Evolutionary conservation across 345 rosid species (phyloP).

Genomic region (Corymbia maculata): DNA sequence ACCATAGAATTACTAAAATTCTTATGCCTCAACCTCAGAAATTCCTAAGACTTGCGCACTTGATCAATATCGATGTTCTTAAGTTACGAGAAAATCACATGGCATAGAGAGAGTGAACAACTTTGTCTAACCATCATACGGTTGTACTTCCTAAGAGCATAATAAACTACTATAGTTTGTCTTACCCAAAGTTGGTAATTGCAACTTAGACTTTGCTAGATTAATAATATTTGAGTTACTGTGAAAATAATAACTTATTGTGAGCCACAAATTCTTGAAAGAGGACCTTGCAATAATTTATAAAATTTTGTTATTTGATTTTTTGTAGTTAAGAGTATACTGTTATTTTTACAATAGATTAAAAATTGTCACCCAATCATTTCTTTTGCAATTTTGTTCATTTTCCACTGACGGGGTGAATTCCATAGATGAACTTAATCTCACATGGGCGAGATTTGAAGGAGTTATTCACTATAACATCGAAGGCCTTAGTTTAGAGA

Average conservation of each 20-base stretch:
- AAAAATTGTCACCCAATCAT: too few relatives aligned
- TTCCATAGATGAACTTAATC: neutral
- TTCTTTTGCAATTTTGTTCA: neutral
- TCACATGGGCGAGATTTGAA: neutral
- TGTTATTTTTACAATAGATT: too few relatives aligned
- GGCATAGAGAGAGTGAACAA: too few relatives aligned
- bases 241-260: too few relatives aligned
- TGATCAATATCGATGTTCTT: neutral
- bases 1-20: neutral
- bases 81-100: neutral
- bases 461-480: neutral
- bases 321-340: too few relatives aligned
- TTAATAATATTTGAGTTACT: too few relatives aligned
- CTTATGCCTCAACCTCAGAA: neutral
- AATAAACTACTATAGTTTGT: neutral
- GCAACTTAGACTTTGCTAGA: too few relatives aligned
- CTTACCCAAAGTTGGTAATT: neutral
- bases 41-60: neutral
- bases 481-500: neutral
- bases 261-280: too few relatives aligned
- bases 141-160: neutral
- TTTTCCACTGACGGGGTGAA: neutral
- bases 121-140: neutral
- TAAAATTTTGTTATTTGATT: too few relatives aligned
- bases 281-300: too few relatives aligned